Conservation (phyloP, 2,329 filamentous ascomycete species). For the Cryphonectria radicalis region DNA sequence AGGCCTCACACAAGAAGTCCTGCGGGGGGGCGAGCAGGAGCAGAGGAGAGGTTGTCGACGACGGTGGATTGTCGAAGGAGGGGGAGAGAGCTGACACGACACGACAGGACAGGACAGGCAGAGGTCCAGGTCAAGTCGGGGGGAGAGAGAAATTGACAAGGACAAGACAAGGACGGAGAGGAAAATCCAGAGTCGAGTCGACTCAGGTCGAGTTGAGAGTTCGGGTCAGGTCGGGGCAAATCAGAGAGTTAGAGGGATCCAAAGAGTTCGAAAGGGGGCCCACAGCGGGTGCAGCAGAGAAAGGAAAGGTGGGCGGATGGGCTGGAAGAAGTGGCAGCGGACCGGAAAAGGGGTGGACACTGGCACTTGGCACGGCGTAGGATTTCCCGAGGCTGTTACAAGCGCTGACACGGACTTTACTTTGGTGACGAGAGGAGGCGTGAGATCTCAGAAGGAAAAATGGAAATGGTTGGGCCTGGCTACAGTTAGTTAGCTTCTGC, state of each 20-base stretch:
- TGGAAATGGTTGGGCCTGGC: not conserved
- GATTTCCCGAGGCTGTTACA: conserved; percentile 4
- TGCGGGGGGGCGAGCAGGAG: not conserved
- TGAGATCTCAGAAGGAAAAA: not conserved
- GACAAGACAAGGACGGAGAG: not conserved
- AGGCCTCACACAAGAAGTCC: not conserved
- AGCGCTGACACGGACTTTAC: not conserved
- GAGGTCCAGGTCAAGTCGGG: conserved; percentile 1
- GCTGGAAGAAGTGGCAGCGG: conserved; percentile 3
- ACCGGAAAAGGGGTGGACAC: conserved; percentile 11
- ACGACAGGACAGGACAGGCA: not conserved
- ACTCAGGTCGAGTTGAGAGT: not conserved
- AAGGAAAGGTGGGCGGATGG: conserved; percentile 6
- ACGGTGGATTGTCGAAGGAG: not conserved
- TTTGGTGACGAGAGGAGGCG: not conserved
- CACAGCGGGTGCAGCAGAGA: conserved; percentile 3
- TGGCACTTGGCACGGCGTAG: conserved; percentile 7
- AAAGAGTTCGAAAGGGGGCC: not conserved
- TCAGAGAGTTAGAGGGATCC: not conserved
- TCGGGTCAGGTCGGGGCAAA: not conserved
- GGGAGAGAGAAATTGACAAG: not conserved
- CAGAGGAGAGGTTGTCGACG: conserved; percentile 2
- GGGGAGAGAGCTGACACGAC: not conserved
- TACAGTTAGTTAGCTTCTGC: not conserved
- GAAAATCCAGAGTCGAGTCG: not conserved